Base-by-base conservation (phyloP, 2,329 filamentous ascomycete genomes). In the Xylaria sp. region DNA sequence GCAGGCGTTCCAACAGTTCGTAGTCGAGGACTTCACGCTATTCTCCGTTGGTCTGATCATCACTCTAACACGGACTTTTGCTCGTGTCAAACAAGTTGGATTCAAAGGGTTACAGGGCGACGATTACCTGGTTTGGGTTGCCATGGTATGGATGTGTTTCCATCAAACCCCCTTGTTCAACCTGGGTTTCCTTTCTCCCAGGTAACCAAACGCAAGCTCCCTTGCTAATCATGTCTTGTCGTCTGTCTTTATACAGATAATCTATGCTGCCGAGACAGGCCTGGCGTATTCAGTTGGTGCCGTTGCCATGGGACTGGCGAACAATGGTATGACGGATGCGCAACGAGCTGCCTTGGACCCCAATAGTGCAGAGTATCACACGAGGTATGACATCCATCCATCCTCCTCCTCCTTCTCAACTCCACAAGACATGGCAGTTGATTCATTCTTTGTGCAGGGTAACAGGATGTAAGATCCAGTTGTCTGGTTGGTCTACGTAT, bases 401-500 rank as follows among this genome's bases (percentile, higher is more conserved):
- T 47, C 18, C 10, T 6, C 8, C 18, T 4, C 2, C 3, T 30
- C 23, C 23, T 5, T 30, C 5, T 30, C 23, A 30, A 6, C 23
- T 30, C 4, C 23, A 3, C 23, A 30, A 7, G 13, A 5, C 2
- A 4, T 50, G 42, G 9, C 47, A 19, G 23, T 42, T 63, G 30
- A 61, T 10, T 23, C 11, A 23, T 44, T 44, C 11, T 6, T 2
- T 50, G 8, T 52, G 9, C 37, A 75, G 80, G 47, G 74, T 81
- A 0, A 73, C 75, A 3, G 82, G 81, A 0, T 83, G 77, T 42
- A 80, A 82, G 65, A 78, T 79, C 1, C 79, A 82, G 56, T 69
- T 83, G 1, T 70, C 78, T 0, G 80, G 81, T 4, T 84, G 82
- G 82, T 77, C 77, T 10, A 71, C 76, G 39, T 85, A 85, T 63